Base-by-base conservation (phyloP, 139 green algal genomes). In the Cymbomonas tetramitiformis region DNA sequence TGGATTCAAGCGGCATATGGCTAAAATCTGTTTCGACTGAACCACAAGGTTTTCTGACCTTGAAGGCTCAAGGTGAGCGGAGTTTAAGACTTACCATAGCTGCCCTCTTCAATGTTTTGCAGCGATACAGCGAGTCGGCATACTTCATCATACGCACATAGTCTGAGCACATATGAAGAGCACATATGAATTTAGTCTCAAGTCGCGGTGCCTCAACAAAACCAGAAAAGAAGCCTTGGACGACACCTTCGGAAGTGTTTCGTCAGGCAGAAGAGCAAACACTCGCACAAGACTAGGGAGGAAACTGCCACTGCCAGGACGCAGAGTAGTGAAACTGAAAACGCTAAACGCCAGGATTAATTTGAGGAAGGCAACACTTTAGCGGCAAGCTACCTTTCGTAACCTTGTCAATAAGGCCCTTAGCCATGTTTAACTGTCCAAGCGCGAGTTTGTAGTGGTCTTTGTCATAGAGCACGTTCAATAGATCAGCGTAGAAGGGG, bases 361-460 rank as follows among this genome's bases (percentile, higher is more conserved):
- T 19, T 19, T 44, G 15, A 18, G 38, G 38, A 19, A 18, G 15
- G 38, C 18, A 18, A 19, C n/a, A n/a, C n/a, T n/a, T n/a, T n/a
- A 24, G 47, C 52, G 86, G 79, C 83, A n/a, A n/a, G n/a, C n/a
- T n/a, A n/a, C n/a, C n/a, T 65, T 96, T 88, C 15, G 81, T 68
- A 1, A 99, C 69, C 54, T 78, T 85, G 71, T 95, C 86, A 30
- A 99, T 94, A 1, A 99, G 68, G 64, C 86, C 87, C 32, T 83
- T 71, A 3, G 89, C 88, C 19, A 79, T 88, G 70, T 94, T 87
- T 21, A 99, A 67, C 78, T 97, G 91, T 1, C 92, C 92, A 31
- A 99, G 77, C 29, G 92, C 92, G 34, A 99, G 79, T 75, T 99
- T 99, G 82, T 96, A 99, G 77, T 99, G 92, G 72, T 99, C 92